Evolutionary conservation across 2,329 filamentous ascomycete species (phyloP), one percentile per base, ranked within the genome.

Genomic region (Clonostachys rhizophaga): DNA sequence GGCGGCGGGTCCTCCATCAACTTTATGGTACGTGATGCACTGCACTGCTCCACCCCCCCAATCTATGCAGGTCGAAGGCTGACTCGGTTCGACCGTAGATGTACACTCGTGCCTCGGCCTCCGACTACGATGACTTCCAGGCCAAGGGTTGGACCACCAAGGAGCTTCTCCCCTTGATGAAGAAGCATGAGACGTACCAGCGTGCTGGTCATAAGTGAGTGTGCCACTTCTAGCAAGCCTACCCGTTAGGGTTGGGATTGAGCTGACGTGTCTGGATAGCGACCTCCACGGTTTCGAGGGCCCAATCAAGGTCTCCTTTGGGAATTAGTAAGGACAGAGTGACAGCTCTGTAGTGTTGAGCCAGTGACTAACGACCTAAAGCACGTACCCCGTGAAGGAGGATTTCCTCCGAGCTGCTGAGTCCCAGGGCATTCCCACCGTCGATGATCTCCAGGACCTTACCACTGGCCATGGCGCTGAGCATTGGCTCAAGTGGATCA

Each of bases 401-500:
- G 87, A 92, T 65, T 91, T 91, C 72, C 71, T 91, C 36, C 75
- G 86, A 17, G 85, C 86, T 14, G 73, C 80, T 4, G 86, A 90
- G 57, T 84, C 83, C 0, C 86, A 89, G 60, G 87, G 82, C 17
- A 89, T 91, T 49, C 87, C 69, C 1, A 74, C 81, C 12, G 88
- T 87, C 12, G 87, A 91, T 59, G 87, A 91, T 60, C 72, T 89
- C 5, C 83, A 91, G 61, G 87, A 91, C 57, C 69, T 91, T 45
- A 70, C 68, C 30, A 87, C 84, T 2, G 84, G 69, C 13, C 81
- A 84, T 49, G 87, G 87, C 52, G 87, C 86, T 42, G 86, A 91
- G 67, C 87, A 91, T 54, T 91, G 87, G 87, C 70, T 91, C 47
- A 91, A 91, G 67, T 91, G 87, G 87, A 91, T 91, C 66, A 91